Evolutionary conservation across 805 yeast genomes (phyloP), one percentile per base, ranked within the genome.

Genomic region (Yueomyces sinensis): DNA sequence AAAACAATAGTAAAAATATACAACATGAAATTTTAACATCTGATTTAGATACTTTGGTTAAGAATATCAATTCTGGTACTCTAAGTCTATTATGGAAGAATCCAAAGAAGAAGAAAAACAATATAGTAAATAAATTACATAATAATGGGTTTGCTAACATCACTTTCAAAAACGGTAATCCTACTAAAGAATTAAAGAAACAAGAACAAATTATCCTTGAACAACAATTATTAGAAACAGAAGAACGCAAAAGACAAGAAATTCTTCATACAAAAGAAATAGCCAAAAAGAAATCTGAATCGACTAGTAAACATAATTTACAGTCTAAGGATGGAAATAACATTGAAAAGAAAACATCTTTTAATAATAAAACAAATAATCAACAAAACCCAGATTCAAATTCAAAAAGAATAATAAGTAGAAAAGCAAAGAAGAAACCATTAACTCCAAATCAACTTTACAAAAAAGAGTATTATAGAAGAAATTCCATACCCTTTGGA

Each of bases 51-150:
- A 37, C 41, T 7, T 36, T 56, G 17, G 49, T 55, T 16, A 40
- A 42, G 31, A 48, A 50, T 32, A 41, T 53, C 9, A 51, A 50
- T 41, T 54, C 59, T 37, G 62, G 63, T 9, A 46, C 59, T 23
- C 36, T 62, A 34, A 55, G 56, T 6, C 61, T 63, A 36, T 41
- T 71, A 14, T 76, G 76, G 72, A 57, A 56, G 30, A 72, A 69
- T 4, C 69, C 67, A 44, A 49, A 55, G 31, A 54, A 58, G 19
- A 47, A 59, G 14, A 60, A 62, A 32, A 38, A 39, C 30, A 31
- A 24, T 22, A 20, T 17, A 23, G 22, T 35, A 27, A 25, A 34
- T 13, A 25, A n/a, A 5, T 33, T 38, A 18, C 37, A 42, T 16
- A 32, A 40, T 31, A 30, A 37, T 6, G 38, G 39, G 27, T 41